phyloP scores from a whole-genome alignment of 1,139 yeast genomes.

The Kluyveromyces sp. region DNA sequence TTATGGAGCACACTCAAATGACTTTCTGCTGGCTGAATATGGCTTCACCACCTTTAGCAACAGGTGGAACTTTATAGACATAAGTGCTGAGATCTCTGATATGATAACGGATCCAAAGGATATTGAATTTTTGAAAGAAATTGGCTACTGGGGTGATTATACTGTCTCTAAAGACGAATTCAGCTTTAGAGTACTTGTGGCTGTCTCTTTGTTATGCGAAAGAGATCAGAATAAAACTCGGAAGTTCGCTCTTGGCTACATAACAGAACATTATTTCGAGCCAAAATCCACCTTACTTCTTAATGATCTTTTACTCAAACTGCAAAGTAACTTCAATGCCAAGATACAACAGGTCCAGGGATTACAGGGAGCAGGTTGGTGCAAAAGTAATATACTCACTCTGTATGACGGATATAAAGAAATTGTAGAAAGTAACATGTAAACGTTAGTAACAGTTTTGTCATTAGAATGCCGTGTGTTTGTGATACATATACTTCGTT shows the following conservation, averaged over 20 bases:
- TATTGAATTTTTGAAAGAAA: conserved; percentile 40
- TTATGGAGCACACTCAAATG: conserved; percentile 86
- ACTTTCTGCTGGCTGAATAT: conserved; percentile 73
- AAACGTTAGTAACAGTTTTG: neutral
- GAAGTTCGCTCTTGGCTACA: conserved; percentile 25
- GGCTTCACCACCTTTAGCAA: conserved; percentile 62
- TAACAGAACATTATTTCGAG: conserved; percentile 27
- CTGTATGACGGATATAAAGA: conserved; percentile 20
- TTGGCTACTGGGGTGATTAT: conserved; percentile 66
- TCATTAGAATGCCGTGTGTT: conserved; percentile 6
- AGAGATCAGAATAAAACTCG: conserved; percentile 22
- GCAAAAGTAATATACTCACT: conserved; percentile 8
- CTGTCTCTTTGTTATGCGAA: conserved; percentile 43
- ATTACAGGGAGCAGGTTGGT: conserved; percentile 6
- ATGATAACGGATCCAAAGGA: conserved; percentile 36
- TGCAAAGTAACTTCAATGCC: conserved; percentile 27
- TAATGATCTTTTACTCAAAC: conserved; percentile 33
- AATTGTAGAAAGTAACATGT: conserved; percentile 19
- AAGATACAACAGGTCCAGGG: conserved; percentile 14
- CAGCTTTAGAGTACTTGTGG: conserved; percentile 73
- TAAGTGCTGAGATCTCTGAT: conserved; percentile 40
- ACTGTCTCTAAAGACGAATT: conserved; percentile 48
- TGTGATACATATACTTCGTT: neutral
- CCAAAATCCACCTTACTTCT: conserved; percentile 26
- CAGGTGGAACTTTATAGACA: conserved; percentile 65